Base-by-base conservation (phyloP, 2,329 filamentous ascomycete genomes). In the Hypomyces rosellus region DNA sequence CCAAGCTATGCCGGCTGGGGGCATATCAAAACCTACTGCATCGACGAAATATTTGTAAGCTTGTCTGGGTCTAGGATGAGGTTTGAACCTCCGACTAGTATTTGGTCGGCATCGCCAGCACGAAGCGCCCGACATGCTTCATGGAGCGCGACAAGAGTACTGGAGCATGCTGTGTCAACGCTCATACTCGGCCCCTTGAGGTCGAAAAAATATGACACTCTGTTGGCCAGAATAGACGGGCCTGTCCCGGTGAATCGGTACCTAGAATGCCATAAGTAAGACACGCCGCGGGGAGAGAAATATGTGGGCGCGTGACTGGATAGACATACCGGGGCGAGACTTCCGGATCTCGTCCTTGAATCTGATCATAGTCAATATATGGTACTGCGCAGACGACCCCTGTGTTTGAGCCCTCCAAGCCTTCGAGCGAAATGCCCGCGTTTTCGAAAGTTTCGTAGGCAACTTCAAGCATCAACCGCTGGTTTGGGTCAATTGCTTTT, bases 141-240 rank as follows among this genome's bases (percentile, higher is more conserved):
- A 39, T 68, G 62, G 8, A 67, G 51, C 11, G 63, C 66, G 3
- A 65, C 61, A 6, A 68, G 47, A 34, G 57, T 61, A 9, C 60
- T 61, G 1, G 65, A 68, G 49, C 68, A 70, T 4, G 65, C 68
- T 12, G 67, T 70, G 40, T 69, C 65, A 16, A 69, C 57, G 7
- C 64, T 65, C 49, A 56, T 57, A 11, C 38, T 46, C 1, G 54
- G 52, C 14, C 55, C 55, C 18, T 55, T 52, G 25, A 50, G 37
- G 44, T 53, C 51, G 16, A 53, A 53, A 11, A 49, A 33, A 25
- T 53, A 53, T 20, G 47, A 50, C 2, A 53, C 51, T 16, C 51
- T 43, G 34, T 40, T 46, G 5, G 51, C 43, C 18, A 43, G 34
- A 22, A 53, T 48, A 42, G 51, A 53, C 7, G 48, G 48, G 20